These are phyloP conservation scores for Cladosporium cucumerinum DNA, from an alignment of 2,329 filamentous ascomycete species.

Conservation along the genomic window DNA sequence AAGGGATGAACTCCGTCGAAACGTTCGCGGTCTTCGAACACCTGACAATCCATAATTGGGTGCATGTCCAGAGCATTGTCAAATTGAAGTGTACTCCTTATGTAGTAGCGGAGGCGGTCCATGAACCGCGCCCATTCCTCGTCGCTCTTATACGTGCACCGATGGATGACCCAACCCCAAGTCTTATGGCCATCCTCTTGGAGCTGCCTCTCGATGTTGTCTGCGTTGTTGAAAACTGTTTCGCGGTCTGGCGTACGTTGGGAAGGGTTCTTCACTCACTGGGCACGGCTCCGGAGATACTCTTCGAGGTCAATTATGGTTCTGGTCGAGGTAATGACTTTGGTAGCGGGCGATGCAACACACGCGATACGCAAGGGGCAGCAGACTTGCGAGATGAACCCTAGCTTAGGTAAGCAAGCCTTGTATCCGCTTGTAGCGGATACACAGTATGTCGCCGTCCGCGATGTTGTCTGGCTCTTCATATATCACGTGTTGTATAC, in stretches of 20 bases:
- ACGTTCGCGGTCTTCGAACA: slow-evolving; percentile 19
- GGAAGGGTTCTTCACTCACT: neutral
- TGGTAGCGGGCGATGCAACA: neutral
- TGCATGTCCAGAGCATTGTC: slow-evolving; percentile 20
- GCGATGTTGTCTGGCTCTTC: neutral
- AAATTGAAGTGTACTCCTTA: slow-evolving; percentile 5
- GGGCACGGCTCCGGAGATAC: neutral
- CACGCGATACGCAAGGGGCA: neutral
- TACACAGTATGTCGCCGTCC: too few relatives aligned
- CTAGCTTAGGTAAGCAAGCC: neutral
- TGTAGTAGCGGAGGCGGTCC: slow-evolving; percentile 12
- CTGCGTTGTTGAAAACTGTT: slow-evolving; percentile 11
- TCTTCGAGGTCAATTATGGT: neutral
- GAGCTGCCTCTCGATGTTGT: slow-evolving; percentile 20
- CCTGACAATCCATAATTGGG: slow-evolving; percentile 6
- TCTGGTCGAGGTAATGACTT: neutral
- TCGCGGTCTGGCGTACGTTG: slow-evolving; percentile 2
- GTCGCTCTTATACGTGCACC: slow-evolving; percentile 21
- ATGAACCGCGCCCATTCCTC: slow-evolving; percentile 20
- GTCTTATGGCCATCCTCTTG: slow-evolving; percentile 20
- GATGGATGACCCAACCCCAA: slow-evolving; percentile 24
- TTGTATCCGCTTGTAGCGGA: too few relatives aligned
- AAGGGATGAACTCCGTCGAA: slow-evolving; percentile 7
- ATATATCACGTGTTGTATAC: too few relatives aligned
- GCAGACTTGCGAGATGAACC: neutral